Evolutionary conservation across 345 rosid genomes (phyloP), one percentile per base, ranked within the genome.

Genomic region (Acer yangbiense): DNA sequence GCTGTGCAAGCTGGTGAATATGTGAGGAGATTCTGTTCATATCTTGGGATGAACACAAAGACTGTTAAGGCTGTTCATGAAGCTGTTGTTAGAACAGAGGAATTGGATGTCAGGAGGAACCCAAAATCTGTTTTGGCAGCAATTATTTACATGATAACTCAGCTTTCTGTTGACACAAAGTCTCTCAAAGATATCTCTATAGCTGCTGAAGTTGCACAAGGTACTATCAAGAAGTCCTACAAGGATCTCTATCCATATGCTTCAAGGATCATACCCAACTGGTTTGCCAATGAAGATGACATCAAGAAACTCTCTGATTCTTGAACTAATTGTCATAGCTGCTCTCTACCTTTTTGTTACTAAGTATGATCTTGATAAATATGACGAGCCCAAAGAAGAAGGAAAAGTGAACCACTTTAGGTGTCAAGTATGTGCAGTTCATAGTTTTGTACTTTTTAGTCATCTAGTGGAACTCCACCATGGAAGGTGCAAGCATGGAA

Each of bases 201-300:
- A 0, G 81, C 65, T 52, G 64, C 81, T 5, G 81, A 81, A 58
- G 83, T 83, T 0, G 85, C 81, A 21, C 76, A 86, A 71, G 58
- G 68, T n/a, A 86, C 88, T 0, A 74, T 83, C 64, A 86, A 74
- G 83, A 81, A 79, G 66, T 73, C 86, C 2, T 79, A 79, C 41
- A 85, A 78, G 79, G 88, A 85, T 66, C 21, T 83, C 1, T 69
- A 63, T 48, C 85, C 83, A 2, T 69, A 63, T 55, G 83, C 81
- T 20, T 39, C 78, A 39, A 79, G 52, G 68, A 41, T 83, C 14
- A 39, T 83, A 58, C 88, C 88, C 16, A 21, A 21, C 16, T 86
- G 85, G 84, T 83, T 73, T 76, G 86, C 86, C 52, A 55, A 35
- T 21, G 84, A 79, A 76, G 76, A 67, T 54, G 80, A 79, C 18